Evolutionary conservation across 2,329 filamentous ascomycete genomes (phyloP), one percentile per base, ranked within the genome.

Genomic region (Xylariaceae sp.): DNA sequence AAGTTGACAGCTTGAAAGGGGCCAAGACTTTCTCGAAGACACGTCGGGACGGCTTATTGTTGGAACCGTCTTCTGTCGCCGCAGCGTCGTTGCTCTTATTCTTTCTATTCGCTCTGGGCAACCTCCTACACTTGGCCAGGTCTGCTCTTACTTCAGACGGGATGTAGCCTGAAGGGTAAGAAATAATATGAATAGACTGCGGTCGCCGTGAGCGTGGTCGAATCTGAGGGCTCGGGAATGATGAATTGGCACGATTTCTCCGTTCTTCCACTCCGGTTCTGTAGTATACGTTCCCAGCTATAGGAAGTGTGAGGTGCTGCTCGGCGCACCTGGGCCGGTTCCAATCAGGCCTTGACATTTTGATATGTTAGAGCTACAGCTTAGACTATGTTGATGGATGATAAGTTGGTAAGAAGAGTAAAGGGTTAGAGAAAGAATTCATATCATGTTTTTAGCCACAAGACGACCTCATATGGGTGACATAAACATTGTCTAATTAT

Each of bases 101-200:
- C 36, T 52, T 65, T 45, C 49, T 66, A 47, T 65, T 71, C 11
- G 49, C 29, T 45, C 61, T 63, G 23, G 56, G 48, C 17, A 41
- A 28, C 50, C 62, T 73, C 61, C 68, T 71, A 37, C 68, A 68
- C 54, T 67, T 68, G 7, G 63, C 53, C 9, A 62, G 41, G 7
- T 61, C 60, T 29, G 71, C 66, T 63, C 77, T 75, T 40, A 81
- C 65, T 55, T 82, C 79, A 56, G 74, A 73, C 16, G 79, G 79
- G 21, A 80, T 70, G 67, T 72, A 75, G 17, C 78, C 68, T 65
- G 76, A 55, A 49, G 69, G 76, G 60, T 78, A 81, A 63, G 75
- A 78, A 51, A 74, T 75, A 59, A 84, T 82, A 67, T 81, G 79
- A 62, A 84, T 83, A 53, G 79, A 80, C 57, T 83, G 80, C 14